phyloP scores from a whole-genome alignment of 371 early-diverging fungal species.

The Mucor velutinosus region DNA sequence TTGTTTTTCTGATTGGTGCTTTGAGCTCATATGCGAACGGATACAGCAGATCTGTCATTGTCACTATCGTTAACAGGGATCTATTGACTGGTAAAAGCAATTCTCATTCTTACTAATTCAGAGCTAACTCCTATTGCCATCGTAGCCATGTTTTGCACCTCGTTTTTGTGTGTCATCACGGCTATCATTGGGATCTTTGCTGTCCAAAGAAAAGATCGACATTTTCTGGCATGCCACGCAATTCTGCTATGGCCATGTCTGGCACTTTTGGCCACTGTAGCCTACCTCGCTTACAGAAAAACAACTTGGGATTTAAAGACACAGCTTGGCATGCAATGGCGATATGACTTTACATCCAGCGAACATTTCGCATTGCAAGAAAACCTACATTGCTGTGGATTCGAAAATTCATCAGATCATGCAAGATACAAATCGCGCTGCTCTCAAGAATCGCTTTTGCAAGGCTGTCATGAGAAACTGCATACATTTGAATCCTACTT shows the following conservation, averaged over 20 bases:
- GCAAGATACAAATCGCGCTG: slow-evolving; percentile 16
- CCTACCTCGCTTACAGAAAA: slow-evolving; percentile 29
- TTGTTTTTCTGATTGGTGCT: background rate
- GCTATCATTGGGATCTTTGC: slow-evolving; percentile 28
- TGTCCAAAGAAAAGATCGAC: slow-evolving; percentile 14
- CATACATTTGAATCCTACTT: slow-evolving; percentile 21
- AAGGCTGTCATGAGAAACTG: slow-evolving; percentile 39
- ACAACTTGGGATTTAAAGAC: slow-evolving; percentile 33
- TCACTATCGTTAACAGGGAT: slow-evolving; percentile 1
- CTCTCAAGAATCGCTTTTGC: slow-evolving; percentile 22
- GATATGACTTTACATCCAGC: slow-evolving; percentile 16
- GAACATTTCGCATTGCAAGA: slow-evolving; percentile 1
- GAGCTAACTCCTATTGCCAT: background rate
- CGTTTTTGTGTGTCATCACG: slow-evolving; percentile 20
- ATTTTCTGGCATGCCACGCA: slow-evolving; percentile 17
- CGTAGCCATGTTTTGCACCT: slow-evolving; percentile 17
- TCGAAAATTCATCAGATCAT: slow-evolving; percentile 38
- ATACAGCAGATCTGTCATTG: background rate
- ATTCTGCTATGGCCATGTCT: slow-evolving; percentile 30
- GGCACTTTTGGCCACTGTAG: slow-evolving; percentile 25
- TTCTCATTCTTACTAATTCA: background rate
- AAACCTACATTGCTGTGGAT: slow-evolving; percentile 21
- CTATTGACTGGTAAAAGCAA: background rate
- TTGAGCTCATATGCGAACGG: background rate
- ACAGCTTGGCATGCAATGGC: slow-evolving; percentile 32